phyloP scores from a whole-genome alignment of 495 filamentous ascomycete species.

The Aspergillus panamensis region DNA sequence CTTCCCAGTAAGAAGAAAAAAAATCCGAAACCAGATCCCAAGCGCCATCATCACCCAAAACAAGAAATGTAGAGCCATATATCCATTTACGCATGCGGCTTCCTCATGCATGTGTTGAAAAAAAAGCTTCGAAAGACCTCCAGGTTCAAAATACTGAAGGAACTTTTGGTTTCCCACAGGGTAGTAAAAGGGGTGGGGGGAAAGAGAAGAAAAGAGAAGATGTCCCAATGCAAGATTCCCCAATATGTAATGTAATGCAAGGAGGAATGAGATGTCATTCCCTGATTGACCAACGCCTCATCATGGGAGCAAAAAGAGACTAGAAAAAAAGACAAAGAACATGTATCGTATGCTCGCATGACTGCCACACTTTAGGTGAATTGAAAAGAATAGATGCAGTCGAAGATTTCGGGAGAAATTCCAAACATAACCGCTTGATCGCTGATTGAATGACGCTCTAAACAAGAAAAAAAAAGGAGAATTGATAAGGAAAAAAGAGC shows the following conservation, averaged over 20 bases:
- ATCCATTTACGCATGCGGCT: background rate
- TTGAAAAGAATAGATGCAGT: constrained; percentile 11
- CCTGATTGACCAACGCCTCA: constrained; percentile 7
- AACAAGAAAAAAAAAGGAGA: constrained; percentile 11
- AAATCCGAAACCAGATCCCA: background rate
- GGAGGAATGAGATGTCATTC: constrained; percentile 2
- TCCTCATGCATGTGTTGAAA: background rate
- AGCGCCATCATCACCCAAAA: background rate
- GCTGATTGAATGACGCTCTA: constrained; percentile 12
- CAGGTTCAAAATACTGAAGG: background rate
- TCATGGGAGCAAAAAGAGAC: constrained; percentile 2
- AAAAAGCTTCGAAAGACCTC: background rate
- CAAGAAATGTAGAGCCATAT: background rate
- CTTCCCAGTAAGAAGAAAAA: background rate
- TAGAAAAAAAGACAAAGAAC: too few species aligned
- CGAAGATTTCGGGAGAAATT: constrained; percentile 10
- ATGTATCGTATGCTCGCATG: constrained; percentile 13
- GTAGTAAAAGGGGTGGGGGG: too few species aligned
- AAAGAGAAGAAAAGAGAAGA: too few species aligned
- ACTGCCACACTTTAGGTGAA: background rate
- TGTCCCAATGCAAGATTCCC: background rate
- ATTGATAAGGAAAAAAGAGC: background rate
- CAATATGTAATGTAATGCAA: constrained; percentile 6
- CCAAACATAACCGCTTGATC: constrained; percentile 15
- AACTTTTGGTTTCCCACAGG: background rate